Conservation (phyloP, 768 basidiomycete genomes). For the Russula ochroleuca region DNA sequence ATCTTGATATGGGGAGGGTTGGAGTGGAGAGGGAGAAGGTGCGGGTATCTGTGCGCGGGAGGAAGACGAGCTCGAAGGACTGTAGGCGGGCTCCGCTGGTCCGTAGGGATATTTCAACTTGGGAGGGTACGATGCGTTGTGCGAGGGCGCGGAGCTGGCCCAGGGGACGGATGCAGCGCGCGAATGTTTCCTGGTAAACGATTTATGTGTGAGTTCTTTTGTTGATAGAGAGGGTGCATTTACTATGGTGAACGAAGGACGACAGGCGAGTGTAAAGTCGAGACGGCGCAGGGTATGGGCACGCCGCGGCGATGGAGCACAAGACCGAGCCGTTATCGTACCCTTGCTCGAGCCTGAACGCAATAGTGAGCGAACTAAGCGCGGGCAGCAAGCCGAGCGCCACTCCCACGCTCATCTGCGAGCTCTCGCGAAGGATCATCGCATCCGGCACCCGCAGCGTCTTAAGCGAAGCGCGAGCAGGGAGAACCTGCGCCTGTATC, state of each 20-base stretch:
- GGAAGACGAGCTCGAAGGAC: slow-evolving; percentile 60
- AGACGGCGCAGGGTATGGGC: slow-evolving; percentile 61
- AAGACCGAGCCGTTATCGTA: slow-evolving; percentile 71
- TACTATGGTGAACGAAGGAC: slow-evolving; percentile 71
- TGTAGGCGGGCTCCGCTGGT: slow-evolving; percentile 55
- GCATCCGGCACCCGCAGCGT: slow-evolving; percentile 62
- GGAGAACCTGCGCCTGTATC: slow-evolving; percentile 60
- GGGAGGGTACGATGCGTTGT: slow-evolving; percentile 62
- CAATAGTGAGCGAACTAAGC: slow-evolving; percentile 56
- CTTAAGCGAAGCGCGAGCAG: slow-evolving; percentile 40
- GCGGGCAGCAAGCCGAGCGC: slow-evolving; percentile 54
- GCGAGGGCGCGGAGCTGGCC: slow-evolving; percentile 58
- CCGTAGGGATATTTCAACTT: slow-evolving; percentile 57
- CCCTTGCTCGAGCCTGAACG: slow-evolving; percentile 61
- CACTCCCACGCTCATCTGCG: slow-evolving; percentile 55
- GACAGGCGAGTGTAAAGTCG: slow-evolving; percentile 60
- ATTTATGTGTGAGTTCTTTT: background rate
- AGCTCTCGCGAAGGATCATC: slow-evolving; percentile 62
- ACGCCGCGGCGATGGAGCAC: slow-evolving; percentile 59
- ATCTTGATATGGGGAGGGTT: background rate
- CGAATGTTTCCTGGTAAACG: slow-evolving; percentile 50
- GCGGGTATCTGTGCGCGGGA: slow-evolving; percentile 45
- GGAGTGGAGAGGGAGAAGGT: slow-evolving; percentile 30
- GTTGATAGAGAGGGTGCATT: slow-evolving; percentile 25
- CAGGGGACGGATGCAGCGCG: slow-evolving; percentile 58